Evolutionary conservation across 176 grass and related monocot species (phyloP).

Genomic region (Eragrostis curvula): DNA sequence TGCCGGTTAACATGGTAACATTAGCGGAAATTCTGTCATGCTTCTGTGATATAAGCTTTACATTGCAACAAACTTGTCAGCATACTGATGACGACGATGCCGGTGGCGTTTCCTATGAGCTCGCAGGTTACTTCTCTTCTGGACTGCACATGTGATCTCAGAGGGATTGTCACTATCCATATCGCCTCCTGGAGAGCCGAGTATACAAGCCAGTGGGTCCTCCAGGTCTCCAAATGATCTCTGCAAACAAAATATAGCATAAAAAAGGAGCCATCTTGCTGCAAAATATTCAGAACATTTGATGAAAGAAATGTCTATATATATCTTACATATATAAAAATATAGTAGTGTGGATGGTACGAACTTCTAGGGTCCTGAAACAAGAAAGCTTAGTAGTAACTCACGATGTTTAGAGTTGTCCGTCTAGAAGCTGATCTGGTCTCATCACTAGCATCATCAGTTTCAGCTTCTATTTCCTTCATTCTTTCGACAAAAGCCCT

Average conservation of each 20-base stretch:
- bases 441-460: slow-evolving; percentile 10
- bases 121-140: not conserved
- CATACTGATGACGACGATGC: not conserved
- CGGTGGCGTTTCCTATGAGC: slow-evolving; percentile 1
- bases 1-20: not conserved
- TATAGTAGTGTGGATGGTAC: not conserved
- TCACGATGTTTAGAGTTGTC: slow-evolving; percentile 34
- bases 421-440: slow-evolving; percentile 25
- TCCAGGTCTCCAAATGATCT: slow-evolving; percentile 41
- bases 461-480: slow-evolving; percentile 35
- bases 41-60: too few relatives aligned
- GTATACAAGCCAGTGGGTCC: slow-evolving; percentile 63
- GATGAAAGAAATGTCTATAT: not conserved
- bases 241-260: not conserved
- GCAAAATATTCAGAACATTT: not conserved
- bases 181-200: slow-evolving; percentile 42
- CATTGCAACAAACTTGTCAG: not conserved
- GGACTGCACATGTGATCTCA: slow-evolving; percentile 7
- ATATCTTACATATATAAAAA: not conserved
- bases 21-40: not conserved
- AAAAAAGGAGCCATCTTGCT: slow-evolving; percentile 7
- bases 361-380: slow-evolving; percentile 13
- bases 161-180: slow-evolving; percentile 43
- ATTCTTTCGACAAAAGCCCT: slow-evolving; percentile 24
- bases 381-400: slow-evolving; percentile 11